These are phyloP conservation scores for Fusarium sp. DNA, from an alignment of 2,329 filamentous ascomycete genomes.

Conservation along the genomic window DNA sequence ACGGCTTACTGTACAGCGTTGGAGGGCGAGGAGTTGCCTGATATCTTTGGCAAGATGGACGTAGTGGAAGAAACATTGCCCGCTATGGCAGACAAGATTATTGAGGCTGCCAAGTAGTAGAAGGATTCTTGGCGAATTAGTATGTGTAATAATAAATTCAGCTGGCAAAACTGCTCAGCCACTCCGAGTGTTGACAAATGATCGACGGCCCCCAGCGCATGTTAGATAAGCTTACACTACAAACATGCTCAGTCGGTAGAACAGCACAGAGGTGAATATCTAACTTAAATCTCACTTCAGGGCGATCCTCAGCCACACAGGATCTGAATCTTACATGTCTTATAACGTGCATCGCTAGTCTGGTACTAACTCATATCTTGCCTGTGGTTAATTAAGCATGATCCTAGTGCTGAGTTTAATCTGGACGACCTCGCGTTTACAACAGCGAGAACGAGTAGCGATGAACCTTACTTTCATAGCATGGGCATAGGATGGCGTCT, in stretches of 20 bases:
- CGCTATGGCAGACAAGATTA: not conserved
- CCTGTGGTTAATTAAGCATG: not conserved
- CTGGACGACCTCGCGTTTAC: not conserved
- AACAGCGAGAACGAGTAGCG: not conserved
- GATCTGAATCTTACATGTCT: not conserved
- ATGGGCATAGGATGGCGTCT: not conserved
- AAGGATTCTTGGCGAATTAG: not conserved
- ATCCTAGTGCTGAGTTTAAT: not conserved
- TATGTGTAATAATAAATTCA: not conserved
- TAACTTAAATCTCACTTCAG: not conserved
- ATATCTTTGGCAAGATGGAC: not conserved
- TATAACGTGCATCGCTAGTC: too few relatives aligned
- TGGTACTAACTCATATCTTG: not conserved
- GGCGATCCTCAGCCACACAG: not conserved
- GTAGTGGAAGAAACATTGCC: not conserved
- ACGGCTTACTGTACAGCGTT: not conserved
- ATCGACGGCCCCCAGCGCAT: accelerated
- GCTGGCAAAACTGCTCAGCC: not conserved
- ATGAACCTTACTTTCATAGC: not conserved
- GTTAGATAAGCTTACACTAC: not conserved
- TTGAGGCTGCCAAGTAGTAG: conserved; percentile 14
- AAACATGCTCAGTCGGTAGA: accelerated
- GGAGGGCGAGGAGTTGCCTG: not conserved
- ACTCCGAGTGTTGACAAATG: not conserved
- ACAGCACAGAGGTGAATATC: not conserved